Conservation (phyloP, 2,329 filamentous ascomycete species). For the Alternaria ethzedia region DNA sequence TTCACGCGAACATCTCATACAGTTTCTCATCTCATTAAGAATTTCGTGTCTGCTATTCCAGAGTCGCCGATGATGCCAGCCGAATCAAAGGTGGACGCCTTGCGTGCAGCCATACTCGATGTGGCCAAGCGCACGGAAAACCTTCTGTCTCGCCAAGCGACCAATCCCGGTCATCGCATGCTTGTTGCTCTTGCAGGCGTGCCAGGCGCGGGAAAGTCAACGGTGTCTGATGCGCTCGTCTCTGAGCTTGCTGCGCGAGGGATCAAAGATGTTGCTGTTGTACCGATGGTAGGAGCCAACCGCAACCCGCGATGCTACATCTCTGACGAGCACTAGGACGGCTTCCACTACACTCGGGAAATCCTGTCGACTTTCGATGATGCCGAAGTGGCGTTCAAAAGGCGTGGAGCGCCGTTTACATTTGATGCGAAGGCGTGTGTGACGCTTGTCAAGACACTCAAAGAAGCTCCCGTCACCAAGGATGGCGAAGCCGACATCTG, state of each 20-base stretch:
- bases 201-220: constrained; percentile 37
- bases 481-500: constrained; percentile 18
- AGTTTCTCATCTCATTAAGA: neutral
- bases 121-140: constrained; percentile 24
- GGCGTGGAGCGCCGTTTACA: constrained; percentile 36
- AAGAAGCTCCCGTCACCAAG: constrained; percentile 22
- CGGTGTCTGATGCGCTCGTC: constrained; percentile 29
- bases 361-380: constrained; percentile 24
- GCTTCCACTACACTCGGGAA: constrained; percentile 33
- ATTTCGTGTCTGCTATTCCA: neutral
- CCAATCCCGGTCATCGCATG: constrained; percentile 26
- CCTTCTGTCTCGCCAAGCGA: constrained; percentile 27
- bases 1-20: neutral
- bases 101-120: constrained; percentile 22
- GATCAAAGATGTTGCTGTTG: constrained; percentile 26
- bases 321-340: constrained; percentile 24
- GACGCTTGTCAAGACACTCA: constrained; percentile 21
- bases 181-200: constrained; percentile 37
- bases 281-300: constrained; percentile 29
- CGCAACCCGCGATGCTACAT: neutral
- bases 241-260: constrained; percentile 25
- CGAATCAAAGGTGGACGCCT: constrained; percentile 9
- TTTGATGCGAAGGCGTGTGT: constrained; percentile 32
- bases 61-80: constrained; percentile 13
- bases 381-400: constrained; percentile 25